A percentile compares a stretch with the other conserved stretches of the same genome.
These are phyloP conservation scores for Pythium dissotocum DNA, from an alignment of 352 stramenopile species.

Conservation along the genomic window DNA sequence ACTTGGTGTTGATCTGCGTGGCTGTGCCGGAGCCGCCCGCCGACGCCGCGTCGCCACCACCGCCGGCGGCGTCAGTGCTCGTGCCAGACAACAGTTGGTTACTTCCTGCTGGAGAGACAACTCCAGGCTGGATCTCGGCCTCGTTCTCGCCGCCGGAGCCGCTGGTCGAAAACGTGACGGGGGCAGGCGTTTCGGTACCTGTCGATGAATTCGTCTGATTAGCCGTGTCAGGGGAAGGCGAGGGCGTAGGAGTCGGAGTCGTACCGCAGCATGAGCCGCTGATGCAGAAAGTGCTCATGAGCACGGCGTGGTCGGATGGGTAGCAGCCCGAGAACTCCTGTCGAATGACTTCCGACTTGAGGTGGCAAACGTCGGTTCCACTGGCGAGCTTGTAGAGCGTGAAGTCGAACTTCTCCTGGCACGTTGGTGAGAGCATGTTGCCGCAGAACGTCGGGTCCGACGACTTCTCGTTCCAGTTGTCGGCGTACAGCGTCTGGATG, in stretches of 20 bases:
- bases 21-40: slow-evolving; percentile 6
- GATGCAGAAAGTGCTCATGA: slow-evolving; percentile 63
- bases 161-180: not conserved
- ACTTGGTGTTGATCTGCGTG: slow-evolving; percentile 48
- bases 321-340: slow-evolving; percentile 71
- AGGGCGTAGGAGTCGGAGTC: not conserved
- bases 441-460: slow-evolving; percentile 66
- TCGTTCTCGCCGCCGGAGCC: slow-evolving; percentile 10
- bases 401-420: slow-evolving; percentile 76
- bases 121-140: slow-evolving; percentile 16
- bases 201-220: not conserved
- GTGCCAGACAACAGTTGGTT: not conserved
- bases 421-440: slow-evolving; percentile 58
- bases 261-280: slow-evolving; percentile 51
- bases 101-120: slow-evolving; percentile 6
- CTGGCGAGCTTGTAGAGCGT: slow-evolving; percentile 45
- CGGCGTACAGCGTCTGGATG: slow-evolving; percentile 57
- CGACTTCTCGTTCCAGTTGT: slow-evolving; percentile 50
- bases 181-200: not conserved
- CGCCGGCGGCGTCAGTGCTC: not conserved
- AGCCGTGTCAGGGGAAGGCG: not conserved
- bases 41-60: not conserved
- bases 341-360: slow-evolving; percentile 61
- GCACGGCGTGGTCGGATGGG: slow-evolving; percentile 67
- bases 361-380: slow-evolving; percentile 38